Percentiles rank a stretch among this genome's conserved stretches.
phyloP scores from a whole-genome alignment of 352 stramenopile species.

The Plasmopara viticola region DNA sequence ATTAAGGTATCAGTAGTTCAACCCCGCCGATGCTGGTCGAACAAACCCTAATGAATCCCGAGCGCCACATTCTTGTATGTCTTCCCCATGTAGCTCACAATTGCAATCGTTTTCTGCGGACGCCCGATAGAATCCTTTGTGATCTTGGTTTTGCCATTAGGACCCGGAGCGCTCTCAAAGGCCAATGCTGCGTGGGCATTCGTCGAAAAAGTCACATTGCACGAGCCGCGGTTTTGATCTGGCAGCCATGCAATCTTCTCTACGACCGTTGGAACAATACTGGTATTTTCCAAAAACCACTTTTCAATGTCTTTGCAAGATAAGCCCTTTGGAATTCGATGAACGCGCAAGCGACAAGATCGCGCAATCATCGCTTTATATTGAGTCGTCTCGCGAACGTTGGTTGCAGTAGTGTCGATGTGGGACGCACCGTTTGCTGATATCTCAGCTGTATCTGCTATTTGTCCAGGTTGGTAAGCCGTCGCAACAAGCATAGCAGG shows the following conservation, averaged over 20 bases:
- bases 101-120: slow-evolving; percentile 56
- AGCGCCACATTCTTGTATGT: slow-evolving; percentile 65
- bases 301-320: slow-evolving; percentile 59
- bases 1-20: too few species aligned
- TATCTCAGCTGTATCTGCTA: slow-evolving; percentile 4
- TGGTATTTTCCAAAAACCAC: slow-evolving; percentile 55
- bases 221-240: slow-evolving; percentile 61
- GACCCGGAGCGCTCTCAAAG: slow-evolving; percentile 43
- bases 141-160: slow-evolving; percentile 29
- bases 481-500: slow-evolving; percentile 36
- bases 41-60: slow-evolving; percentile 27
- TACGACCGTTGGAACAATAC: slow-evolving; percentile 58
- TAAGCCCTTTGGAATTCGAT: slow-evolving; percentile 67
- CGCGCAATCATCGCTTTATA: slow-evolving; percentile 38
- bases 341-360: slow-evolving; percentile 62
- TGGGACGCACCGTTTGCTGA: slow-evolving; percentile 29
- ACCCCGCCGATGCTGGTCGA: background rate
- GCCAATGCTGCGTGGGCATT: slow-evolving; percentile 57
- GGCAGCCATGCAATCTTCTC: slow-evolving; percentile 60
- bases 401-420: slow-evolving; percentile 22
- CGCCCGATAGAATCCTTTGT: slow-evolving; percentile 62
- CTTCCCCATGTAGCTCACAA: slow-evolving; percentile 54
- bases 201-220: slow-evolving; percentile 61
- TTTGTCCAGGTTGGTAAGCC: slow-evolving; percentile 29
- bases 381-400: slow-evolving; percentile 13